Evolutionary conservation across 345 rosid species (phyloP).

Genomic region (Heritiera littoralis): DNA sequence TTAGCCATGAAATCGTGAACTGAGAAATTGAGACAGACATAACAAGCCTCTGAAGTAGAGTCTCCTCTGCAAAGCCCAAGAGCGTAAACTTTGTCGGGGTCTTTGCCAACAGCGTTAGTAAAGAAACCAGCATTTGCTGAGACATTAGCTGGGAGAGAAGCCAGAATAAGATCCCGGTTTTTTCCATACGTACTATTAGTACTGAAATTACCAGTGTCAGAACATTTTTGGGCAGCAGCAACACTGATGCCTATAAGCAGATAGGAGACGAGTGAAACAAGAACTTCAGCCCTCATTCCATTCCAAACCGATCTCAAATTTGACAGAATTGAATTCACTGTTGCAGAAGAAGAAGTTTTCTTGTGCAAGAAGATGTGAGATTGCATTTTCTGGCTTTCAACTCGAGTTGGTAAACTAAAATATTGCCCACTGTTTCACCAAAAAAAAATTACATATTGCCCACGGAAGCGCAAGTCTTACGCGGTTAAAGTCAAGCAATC

Average conservation of each 20-base stretch:
- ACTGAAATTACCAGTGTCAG: constrained; percentile 25
- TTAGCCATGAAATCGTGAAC: neutral
- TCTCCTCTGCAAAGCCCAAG: constrained; percentile 34
- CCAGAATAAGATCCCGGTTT: constrained; percentile 25
- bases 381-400: neutral
- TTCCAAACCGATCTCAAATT: neutral
- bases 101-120: constrained; percentile 13
- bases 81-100: constrained; percentile 23
- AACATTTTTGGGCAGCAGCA: neutral
- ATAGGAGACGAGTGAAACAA: neutral
- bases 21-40: neutral
- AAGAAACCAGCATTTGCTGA: constrained; percentile 22
- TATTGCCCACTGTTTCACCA: no score
- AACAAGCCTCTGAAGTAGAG: neutral
- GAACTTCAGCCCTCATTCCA: neutral
- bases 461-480: no score
- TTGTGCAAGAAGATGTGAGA: no score
- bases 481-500: no score
- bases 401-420: neutral
- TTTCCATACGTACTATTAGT: constrained; percentile 10
- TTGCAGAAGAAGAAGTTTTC: no score
- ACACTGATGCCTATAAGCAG: neutral
- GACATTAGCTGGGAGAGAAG: constrained; percentile 8
- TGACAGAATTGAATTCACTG: neutral
- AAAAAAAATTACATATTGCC: no score